A percentile compares a stretch with the other conserved stretches of the same genome.
Conservation (phyloP, 2,329 filamentous ascomycete species). For the Aspergillus caelatus region DNA sequence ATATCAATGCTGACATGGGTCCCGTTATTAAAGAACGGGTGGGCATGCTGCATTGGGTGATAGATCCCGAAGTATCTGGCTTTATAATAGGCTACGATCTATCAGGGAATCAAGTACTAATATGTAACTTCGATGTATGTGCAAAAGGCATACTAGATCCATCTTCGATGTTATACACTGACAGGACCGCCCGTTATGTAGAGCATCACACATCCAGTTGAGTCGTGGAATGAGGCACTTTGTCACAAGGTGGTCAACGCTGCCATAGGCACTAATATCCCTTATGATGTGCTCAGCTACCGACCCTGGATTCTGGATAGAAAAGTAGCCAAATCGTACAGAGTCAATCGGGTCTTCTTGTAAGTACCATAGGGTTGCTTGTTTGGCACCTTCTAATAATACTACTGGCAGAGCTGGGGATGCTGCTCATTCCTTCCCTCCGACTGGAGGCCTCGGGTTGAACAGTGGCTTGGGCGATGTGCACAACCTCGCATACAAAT, state of each 20-base stretch:
- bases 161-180: not conserved
- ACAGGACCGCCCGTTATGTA: slow-evolving; percentile 20
- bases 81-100: slow-evolving; percentile 45
- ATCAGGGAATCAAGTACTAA: slow-evolving; percentile 46
- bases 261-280: slow-evolving; percentile 28
- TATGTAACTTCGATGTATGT: slow-evolving; percentile 49
- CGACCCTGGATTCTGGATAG: slow-evolving; percentile 47
- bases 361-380: slow-evolving; percentile 21
- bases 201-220: slow-evolving; percentile 35
- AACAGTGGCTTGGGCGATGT: slow-evolving; percentile 53
- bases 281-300: slow-evolving; percentile 45
- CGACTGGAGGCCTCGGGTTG: slow-evolving; percentile 58
- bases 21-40: slow-evolving; percentile 41
- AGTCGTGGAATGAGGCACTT: slow-evolving; percentile 37
- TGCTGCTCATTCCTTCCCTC: slow-evolving; percentile 58
- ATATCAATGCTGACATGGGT: slow-evolving; percentile 47
- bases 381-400: not conserved
- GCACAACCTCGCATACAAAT: slow-evolving; percentile 31
- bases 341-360: slow-evolving; percentile 41
- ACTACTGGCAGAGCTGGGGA: slow-evolving; percentile 49
- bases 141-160: not conserved
- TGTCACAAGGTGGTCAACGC: slow-evolving; percentile 36
- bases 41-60: slow-evolving; percentile 51
- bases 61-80: slow-evolving; percentile 46
- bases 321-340: slow-evolving; percentile 45